These are phyloP conservation scores for Colletotrichum viniferum DNA, from an alignment of 2,329 filamentous ascomycete genomes.

Conservation along the genomic window DNA sequence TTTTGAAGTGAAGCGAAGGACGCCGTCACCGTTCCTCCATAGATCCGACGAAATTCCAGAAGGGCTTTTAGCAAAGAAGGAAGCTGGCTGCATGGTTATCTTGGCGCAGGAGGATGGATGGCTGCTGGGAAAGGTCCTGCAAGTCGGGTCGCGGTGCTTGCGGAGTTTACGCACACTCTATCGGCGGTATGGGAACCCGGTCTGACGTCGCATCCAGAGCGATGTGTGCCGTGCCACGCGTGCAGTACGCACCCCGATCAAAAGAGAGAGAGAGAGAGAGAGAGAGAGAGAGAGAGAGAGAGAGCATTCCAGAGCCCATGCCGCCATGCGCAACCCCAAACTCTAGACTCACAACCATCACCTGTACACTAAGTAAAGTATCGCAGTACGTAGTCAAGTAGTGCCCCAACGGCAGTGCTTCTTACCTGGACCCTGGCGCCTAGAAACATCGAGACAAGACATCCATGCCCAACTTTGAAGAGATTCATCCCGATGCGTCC, in stretches of 20 bases:
- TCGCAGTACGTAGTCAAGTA: background rate
- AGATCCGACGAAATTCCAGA: background rate
- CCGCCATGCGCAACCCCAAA: background rate
- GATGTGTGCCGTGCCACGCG: background rate
- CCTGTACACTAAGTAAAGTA: background rate
- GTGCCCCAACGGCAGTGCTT: background rate
- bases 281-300: background rate
- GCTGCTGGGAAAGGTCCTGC: background rate
- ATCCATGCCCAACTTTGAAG: background rate
- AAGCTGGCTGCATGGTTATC: background rate
- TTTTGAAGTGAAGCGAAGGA: background rate
- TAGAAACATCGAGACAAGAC: background rate
- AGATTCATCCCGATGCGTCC: background rate
- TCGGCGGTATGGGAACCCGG: background rate
- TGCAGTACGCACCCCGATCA: no score
- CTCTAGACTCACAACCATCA: background rate
- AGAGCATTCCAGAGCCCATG: background rate
- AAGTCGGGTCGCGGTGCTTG: background rate
- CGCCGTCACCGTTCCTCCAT: background rate
- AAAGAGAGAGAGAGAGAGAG: background rate
- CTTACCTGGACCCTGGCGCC: background rate
- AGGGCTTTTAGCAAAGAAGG: background rate
- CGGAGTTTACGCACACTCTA: background rate
- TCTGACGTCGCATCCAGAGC: background rate
- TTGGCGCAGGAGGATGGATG: background rate